phyloP scores from a whole-genome alignment of 23 red algal species.

The Pyropia yezoensis region DNA sequence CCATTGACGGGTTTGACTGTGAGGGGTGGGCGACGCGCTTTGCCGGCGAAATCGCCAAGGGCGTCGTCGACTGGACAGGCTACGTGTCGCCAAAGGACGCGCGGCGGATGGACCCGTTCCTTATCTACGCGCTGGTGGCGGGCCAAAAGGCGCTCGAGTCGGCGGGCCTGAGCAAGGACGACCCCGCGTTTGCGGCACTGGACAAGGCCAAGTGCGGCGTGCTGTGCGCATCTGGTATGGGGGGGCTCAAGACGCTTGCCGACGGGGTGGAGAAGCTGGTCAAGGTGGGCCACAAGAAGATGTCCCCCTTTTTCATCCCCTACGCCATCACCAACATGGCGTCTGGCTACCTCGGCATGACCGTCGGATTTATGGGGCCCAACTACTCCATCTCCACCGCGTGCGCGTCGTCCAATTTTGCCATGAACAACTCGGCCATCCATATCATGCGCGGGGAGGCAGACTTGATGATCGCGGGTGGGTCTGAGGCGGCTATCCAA shows the following conservation, averaged over 20 bases:
- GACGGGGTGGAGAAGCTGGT: constrained; percentile 76
- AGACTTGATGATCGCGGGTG: constrained; percentile 80
- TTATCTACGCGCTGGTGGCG: constrained; percentile 70
- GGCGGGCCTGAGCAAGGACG: constrained; percentile 43
- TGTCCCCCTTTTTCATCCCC: constrained; percentile 99
- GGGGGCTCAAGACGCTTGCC: constrained; percentile 68
- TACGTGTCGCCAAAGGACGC: constrained; percentile 62
- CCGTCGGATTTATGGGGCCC: constrained; percentile 79
- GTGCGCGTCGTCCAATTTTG: constrained; percentile 92
- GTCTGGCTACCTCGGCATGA: constrained; percentile 77
- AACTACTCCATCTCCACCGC: constrained; percentile 93
- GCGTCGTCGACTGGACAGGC: constrained; percentile 22
- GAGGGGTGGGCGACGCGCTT: constrained; percentile 70
- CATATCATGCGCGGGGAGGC: constrained; percentile 93
- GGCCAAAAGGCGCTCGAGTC: constrained; percentile 76
- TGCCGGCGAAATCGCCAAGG: constrained; percentile 53
- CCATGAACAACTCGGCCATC: constrained; percentile 86
- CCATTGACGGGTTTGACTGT: constrained; percentile 57
- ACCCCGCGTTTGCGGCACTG: constrained; percentile 46
- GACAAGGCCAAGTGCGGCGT: constrained; percentile 66
- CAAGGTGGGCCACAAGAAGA: constrained; percentile 22
- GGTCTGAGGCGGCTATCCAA: constrained; percentile 86
- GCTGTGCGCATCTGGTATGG: constrained; percentile 85
- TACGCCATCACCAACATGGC: constrained; percentile 97
- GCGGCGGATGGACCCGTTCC: constrained; percentile 76